Evolutionary conservation across 352 stramenopile genomes (phyloP), one percentile per base, ranked within the genome.

Genomic region (Phytophthora fragariaefolia): DNA sequence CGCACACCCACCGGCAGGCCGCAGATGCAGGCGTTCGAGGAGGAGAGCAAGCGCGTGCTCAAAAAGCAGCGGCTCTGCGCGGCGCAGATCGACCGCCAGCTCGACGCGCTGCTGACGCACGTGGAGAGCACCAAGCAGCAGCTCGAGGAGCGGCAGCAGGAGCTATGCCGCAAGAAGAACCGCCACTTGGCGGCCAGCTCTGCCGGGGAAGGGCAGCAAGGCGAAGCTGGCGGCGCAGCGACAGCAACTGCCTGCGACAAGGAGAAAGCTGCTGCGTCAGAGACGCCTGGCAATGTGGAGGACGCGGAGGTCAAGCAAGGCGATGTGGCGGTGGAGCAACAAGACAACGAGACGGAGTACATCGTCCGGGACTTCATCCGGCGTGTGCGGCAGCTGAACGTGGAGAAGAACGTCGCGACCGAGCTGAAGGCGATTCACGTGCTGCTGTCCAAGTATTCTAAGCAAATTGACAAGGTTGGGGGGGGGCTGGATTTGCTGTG

Each of bases 381-480:
- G 50, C 81, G 81, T 9, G 83, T 90, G 28, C 78, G 73, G 15
- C 66, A 89, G 28, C 49, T 93, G 57, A 89, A 92, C 50, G 69
- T 92, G 12, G 83, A 93, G 48, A 90, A 91, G 66, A 87, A 82
- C 38, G 79, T 90, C 10, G 73, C 76, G 1, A 83, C 80, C 22
- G 85, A 93, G 55, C 68, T 93, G 13, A 91, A 90, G 50, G 55
- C 64, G 6, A 86, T 93, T 22, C 85, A 93, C 53, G 71, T 88
- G 30, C 66, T 87, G 46, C 54, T 93, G 46, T 90, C 83, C 45
- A 93, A 92, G 59, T 92, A 87, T 48, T 82, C 78, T 32, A 93
- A 93, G 63, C 80, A 89, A 42, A 92, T 93, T 55, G 83, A 93
- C 62, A 92, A 93, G 82, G 85, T 93, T 40, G 12, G 40, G 26